Percentiles rank a stretch among this genome's conserved stretches.
Evolutionary conservation across 768 basidiomycete species (phyloP).

Genomic region (Amanita subjunquillea): DNA sequence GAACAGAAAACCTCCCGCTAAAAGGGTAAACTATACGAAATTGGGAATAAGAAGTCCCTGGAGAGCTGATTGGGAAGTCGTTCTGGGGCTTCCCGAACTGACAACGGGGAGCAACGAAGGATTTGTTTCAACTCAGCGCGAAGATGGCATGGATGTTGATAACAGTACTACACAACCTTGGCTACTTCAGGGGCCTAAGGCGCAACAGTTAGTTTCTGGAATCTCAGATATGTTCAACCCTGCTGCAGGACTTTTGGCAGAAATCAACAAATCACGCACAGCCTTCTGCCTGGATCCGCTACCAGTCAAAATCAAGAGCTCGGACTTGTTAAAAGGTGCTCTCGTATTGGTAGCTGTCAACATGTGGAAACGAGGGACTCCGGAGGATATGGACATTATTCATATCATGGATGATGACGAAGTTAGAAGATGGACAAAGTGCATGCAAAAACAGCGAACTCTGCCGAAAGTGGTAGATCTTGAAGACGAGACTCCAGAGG

Average conservation of each 20-base stretch:
- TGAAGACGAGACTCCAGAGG: slow-evolving; percentile 20
- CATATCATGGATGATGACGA: slow-evolving; percentile 53
- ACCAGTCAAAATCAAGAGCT: slow-evolving; percentile 19
- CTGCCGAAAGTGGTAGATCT: neutral
- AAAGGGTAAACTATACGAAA: slow-evolving; percentile 62
- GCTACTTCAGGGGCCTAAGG: slow-evolving; percentile 56
- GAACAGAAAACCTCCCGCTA: slow-evolving; percentile 81
- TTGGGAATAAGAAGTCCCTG: slow-evolving; percentile 64
- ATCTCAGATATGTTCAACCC: slow-evolving; percentile 28
- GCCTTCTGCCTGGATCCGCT: slow-evolving; percentile 41
- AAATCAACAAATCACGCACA: slow-evolving; percentile 48
- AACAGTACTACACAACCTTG: slow-evolving; percentile 34
- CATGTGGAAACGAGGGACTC: slow-evolving; percentile 59
- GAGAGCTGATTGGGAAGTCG: slow-evolving; percentile 62
- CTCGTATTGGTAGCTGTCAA: slow-evolving; percentile 57
- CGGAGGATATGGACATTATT: slow-evolving; percentile 65
- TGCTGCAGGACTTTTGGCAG: slow-evolving; percentile 33
- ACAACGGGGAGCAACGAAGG: slow-evolving; percentile 13
- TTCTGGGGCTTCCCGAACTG: slow-evolving; percentile 38
- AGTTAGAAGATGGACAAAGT: slow-evolving; percentile 34
- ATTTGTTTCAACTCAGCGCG: slow-evolving; percentile 51
- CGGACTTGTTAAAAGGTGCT: slow-evolving; percentile 45
- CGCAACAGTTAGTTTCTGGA: slow-evolving; percentile 33
- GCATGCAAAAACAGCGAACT: slow-evolving; percentile 11
- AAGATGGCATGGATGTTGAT: slow-evolving; percentile 19